phyloP scores from a whole-genome alignment of 2,329 filamentous ascomycete genomes.

The Pseudogymnoascus sp. region DNA sequence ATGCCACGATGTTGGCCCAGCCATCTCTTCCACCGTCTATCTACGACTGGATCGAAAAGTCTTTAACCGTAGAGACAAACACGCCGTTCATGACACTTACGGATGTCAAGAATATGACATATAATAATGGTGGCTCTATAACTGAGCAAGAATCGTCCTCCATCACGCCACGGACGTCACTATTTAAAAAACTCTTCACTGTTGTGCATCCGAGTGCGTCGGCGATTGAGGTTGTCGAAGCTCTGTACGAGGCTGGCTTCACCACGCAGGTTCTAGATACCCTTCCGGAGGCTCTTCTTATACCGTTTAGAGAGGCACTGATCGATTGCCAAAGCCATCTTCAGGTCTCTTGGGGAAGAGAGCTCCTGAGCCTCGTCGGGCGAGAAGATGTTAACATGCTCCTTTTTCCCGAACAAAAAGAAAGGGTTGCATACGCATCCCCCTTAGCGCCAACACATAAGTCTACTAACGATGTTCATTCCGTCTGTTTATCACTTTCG shows the following conservation, averaged over 20 bases:
- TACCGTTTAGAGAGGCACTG: slow-evolving; percentile 75
- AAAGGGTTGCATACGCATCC: slow-evolving; percentile 29
- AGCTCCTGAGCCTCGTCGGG: slow-evolving; percentile 66
- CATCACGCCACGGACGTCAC: slow-evolving; percentile 56
- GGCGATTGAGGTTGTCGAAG: slow-evolving; percentile 59
- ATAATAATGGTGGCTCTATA: neutral
- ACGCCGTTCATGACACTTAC: slow-evolving; percentile 41
- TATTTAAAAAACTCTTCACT: slow-evolving; percentile 61
- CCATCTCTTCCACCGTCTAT: slow-evolving; percentile 51
- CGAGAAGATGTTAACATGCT: slow-evolving; percentile 72
- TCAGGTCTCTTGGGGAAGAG: slow-evolving; percentile 64
- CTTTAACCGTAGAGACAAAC: slow-evolving; percentile 25
- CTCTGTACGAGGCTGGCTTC: slow-evolving; percentile 64
- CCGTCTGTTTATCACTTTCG: slow-evolving; percentile 58
- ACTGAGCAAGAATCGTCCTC: neutral
- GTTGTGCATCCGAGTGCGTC: slow-evolving; percentile 44
- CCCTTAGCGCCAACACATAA: slow-evolving; percentile 49
- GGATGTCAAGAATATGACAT: slow-evolving; percentile 29
- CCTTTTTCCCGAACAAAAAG: slow-evolving; percentile 40
- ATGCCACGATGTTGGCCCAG: slow-evolving; percentile 31
- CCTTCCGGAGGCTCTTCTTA: slow-evolving; percentile 74
- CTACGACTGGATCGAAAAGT: slow-evolving; percentile 44
- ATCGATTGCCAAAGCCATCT: slow-evolving; percentile 77
- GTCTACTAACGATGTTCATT: slow-evolving; percentile 65
- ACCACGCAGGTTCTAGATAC: slow-evolving; percentile 64